Evolutionary conservation across 2,329 filamentous ascomycete genomes (phyloP).

Genomic region (Claviceps digitariae): DNA sequence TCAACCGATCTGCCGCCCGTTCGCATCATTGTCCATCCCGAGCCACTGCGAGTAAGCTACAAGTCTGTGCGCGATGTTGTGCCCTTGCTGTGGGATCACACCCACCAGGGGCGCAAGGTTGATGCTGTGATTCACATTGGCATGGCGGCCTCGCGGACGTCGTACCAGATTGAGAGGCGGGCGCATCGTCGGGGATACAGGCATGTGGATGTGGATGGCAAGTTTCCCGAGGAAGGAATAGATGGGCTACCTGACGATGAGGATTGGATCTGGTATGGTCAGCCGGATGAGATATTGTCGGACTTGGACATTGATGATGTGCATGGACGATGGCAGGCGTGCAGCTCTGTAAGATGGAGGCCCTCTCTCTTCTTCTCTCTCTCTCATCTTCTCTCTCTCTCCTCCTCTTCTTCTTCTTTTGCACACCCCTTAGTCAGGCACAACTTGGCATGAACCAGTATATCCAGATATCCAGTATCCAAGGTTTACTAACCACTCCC

Average conservation of each 20-base stretch:
- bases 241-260: constrained; percentile 31
- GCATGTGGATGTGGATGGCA: constrained; percentile 55
- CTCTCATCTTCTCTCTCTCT: neutral
- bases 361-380: neutral
- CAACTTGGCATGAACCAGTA: no score
- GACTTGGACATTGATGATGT: constrained; percentile 46
- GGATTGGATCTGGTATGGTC: constrained; percentile 39
- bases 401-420: neutral
- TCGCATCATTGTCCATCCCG: constrained; percentile 49
- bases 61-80: constrained; percentile 47
- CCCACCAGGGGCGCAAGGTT: constrained; percentile 26
- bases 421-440: neutral
- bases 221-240: constrained; percentile 37
- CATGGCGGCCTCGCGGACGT: constrained; percentile 51
- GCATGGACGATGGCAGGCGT: constrained; percentile 38
- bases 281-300: constrained; percentile 42
- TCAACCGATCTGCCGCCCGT: constrained; percentile 30
- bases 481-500: neutral
- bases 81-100: constrained; percentile 43
- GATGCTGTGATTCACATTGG: constrained; percentile 68
- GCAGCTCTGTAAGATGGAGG: constrained; percentile 30
- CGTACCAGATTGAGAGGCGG: constrained; percentile 58
- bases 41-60: constrained; percentile 60
- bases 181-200: constrained; percentile 61
- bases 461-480: no score